Evolutionary conservation across 495 filamentous ascomycete species (phyloP).

Genomic region (Mycothermus thermophilus): DNA sequence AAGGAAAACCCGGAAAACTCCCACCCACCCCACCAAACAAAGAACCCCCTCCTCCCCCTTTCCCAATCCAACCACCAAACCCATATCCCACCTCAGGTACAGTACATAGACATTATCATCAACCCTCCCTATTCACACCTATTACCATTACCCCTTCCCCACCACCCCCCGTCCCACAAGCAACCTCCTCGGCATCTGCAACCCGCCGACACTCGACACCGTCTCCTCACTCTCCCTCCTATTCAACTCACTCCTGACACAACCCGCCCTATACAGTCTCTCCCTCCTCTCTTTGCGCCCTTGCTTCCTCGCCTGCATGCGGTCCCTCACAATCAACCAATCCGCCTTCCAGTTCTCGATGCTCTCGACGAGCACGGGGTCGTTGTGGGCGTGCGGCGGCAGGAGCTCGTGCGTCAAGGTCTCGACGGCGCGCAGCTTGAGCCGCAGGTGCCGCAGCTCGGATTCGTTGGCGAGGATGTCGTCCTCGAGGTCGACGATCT

Average conservation of each 20-base stretch:
- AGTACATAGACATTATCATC: neutral
- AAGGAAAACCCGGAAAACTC: no score
- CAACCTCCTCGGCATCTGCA: slow-evolving; percentile 2
- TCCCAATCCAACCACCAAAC: no score
- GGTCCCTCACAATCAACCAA: slow-evolving; percentile 22
- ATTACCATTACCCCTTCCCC: neutral
- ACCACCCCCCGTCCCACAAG: neutral
- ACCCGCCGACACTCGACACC: slow-evolving; percentile 1
- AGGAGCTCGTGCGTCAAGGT: slow-evolving; percentile 31
- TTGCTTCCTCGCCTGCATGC: slow-evolving; percentile 13
- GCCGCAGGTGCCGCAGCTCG: slow-evolving; percentile 37
- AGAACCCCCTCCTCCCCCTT: no score
- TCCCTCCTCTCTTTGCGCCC: slow-evolving; percentile 3
- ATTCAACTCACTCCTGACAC: slow-evolving; percentile 2
- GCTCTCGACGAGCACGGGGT: slow-evolving; percentile 29
- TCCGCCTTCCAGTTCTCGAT: slow-evolving; percentile 35
- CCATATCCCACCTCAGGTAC: neutral
- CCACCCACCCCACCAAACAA: no score
- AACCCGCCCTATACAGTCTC: slow-evolving; percentile 4
- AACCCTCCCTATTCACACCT: neutral
- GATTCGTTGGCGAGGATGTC: slow-evolving; percentile 17
- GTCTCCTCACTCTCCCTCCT: neutral
- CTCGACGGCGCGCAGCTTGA: slow-evolving; percentile 41
- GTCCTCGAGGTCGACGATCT: slow-evolving; percentile 31
- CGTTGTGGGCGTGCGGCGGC: slow-evolving; percentile 13